Percentiles rank a stretch among this genome's conserved stretches.
Evolutionary conservation across 225 moss, liverwort and hornwort species (phyloP).

Genomic region (Asterella californica): DNA sequence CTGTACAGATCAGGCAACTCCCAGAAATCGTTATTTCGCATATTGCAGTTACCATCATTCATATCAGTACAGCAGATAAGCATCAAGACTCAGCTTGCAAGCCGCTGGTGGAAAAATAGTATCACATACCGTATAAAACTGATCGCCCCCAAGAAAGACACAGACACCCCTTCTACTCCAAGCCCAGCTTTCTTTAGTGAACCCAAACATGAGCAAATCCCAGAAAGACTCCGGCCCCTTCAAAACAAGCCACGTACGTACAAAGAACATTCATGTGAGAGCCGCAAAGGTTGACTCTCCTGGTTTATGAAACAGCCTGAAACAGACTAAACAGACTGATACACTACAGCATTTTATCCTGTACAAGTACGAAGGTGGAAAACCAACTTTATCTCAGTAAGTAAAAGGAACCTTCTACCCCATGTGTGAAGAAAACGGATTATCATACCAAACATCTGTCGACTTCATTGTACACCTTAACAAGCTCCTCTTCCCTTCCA

Average conservation of each 20-base stretch:
- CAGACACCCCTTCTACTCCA: constrained; percentile 72
- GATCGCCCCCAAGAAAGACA: constrained; percentile 77
- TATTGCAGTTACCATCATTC: not conserved
- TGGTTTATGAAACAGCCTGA: not conserved
- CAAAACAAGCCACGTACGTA: not conserved
- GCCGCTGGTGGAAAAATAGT: not conserved
- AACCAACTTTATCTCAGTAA: not conserved
- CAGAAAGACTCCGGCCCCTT: constrained; percentile 72
- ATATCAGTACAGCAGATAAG: too few relatives aligned
- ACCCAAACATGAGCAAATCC: constrained; percentile 59
- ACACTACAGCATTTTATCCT: too few relatives aligned
- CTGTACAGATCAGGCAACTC: constrained; percentile 27
- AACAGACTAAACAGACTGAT: not conserved
- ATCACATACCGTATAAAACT: constrained; percentile 59
- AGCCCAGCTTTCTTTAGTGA: constrained; percentile 56
- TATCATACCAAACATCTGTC: constrained; percentile 52
- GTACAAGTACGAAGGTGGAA: not conserved
- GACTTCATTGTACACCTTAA: constrained; percentile 57
- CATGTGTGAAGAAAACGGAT: not conserved
- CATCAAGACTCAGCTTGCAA: not conserved
- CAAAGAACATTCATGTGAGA: not conserved
- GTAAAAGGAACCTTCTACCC: not conserved
- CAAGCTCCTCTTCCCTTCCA: constrained; percentile 70
- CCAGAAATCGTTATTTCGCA: not conserved
- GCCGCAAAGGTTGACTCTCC: not conserved